Percentiles rank a stretch among this genome's conserved stretches.
These are phyloP conservation scores for Pseudopyrenochaeta lycopersici DNA, from an alignment of 2,329 filamentous ascomycete species.

Conservation along the genomic window DNA sequence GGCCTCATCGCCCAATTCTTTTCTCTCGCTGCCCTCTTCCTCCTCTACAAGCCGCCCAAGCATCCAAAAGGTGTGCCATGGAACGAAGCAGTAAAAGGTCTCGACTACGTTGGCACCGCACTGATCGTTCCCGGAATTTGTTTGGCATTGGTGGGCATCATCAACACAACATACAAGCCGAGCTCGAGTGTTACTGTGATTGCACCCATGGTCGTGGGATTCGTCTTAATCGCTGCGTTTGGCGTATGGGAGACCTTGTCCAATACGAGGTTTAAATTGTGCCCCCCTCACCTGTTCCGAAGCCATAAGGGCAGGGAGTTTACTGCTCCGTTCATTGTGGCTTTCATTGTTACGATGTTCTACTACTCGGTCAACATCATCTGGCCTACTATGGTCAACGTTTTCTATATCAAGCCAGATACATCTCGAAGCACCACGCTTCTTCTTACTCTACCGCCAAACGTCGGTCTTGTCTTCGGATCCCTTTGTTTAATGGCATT, in stretches of 20 bases:
- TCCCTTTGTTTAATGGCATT: constrained; percentile 54
- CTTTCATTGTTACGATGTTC: constrained; percentile 62
- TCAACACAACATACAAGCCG: constrained; percentile 40
- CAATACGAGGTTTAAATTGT: constrained; percentile 45
- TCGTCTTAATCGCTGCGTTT: constrained; percentile 42
- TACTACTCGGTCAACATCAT: constrained; percentile 61
- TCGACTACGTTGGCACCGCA: constrained; percentile 43
- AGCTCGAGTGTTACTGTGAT: constrained; percentile 39
- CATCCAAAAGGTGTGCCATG: constrained; percentile 39
- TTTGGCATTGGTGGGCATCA: constrained; percentile 43
- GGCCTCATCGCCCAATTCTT: constrained; percentile 33
- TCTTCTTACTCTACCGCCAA: constrained; percentile 57
- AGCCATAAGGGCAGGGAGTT: constrained; percentile 58
- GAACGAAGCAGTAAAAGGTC: constrained; percentile 32
- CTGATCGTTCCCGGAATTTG: constrained; percentile 40
- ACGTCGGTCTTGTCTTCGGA: constrained; percentile 56
- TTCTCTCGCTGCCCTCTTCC: constrained; percentile 26
- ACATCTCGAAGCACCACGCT: constrained; percentile 40
- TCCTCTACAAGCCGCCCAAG: constrained; percentile 36
- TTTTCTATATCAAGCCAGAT: constrained; percentile 53
- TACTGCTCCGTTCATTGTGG: constrained; percentile 57
- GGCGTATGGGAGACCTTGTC: constrained; percentile 47
- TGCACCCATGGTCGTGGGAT: constrained; percentile 44
- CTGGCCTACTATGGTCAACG: constrained; percentile 59
- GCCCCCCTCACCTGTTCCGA: constrained; percentile 54